A percentile compares a stretch with the other conserved stretches of the same genome.
Evolutionary conservation across 148 eudicot species (phyloP).

Genomic region (Chenopodium album): DNA sequence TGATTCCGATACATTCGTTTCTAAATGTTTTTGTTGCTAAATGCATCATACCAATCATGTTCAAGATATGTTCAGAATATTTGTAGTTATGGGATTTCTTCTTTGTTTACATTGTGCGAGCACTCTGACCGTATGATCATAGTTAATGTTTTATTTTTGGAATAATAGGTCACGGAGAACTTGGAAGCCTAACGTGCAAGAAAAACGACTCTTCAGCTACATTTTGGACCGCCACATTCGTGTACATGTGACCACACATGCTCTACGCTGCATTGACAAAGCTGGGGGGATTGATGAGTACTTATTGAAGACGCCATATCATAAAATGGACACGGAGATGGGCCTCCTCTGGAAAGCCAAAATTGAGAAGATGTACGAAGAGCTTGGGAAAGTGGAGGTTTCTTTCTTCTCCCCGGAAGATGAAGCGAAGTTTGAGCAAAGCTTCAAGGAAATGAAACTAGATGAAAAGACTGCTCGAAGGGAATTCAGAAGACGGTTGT

Average conservation of each 20-base stretch:
- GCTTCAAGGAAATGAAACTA: conserved; percentile 56
- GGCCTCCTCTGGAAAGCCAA: conserved; percentile 91
- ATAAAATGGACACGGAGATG: conserved; percentile 93
- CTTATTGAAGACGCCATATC: conserved; percentile 86
- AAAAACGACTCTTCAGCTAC: conserved; percentile 84
- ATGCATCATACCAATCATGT: not conserved
- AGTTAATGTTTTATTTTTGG: not conserved
- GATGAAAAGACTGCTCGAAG: conserved; percentile 53
- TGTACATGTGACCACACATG: conserved; percentile 84
- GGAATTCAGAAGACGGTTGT: conserved; percentile 59
- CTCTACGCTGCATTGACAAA: conserved; percentile 93
- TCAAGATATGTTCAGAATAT: conserved; percentile 5
- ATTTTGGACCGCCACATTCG: conserved; percentile 82
- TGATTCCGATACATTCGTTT: not conserved
- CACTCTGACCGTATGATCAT: not conserved
- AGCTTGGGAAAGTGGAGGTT: conserved; percentile 73
- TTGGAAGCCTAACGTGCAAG: conserved; percentile 96
- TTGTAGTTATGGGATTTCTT: not conserved
- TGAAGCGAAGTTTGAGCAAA: conserved; percentile 70
- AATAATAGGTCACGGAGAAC: conserved; percentile 63
- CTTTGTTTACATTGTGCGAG: not conserved
- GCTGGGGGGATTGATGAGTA: conserved; percentile 98
- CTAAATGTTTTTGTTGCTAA: not conserved
- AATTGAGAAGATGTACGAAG: conserved; percentile 84
- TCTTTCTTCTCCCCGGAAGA: conserved; percentile 81